These are phyloP conservation scores for Phytophthora hybrid DNA, from an alignment of 352 stramenopile species.

Conservation along the genomic window DNA sequence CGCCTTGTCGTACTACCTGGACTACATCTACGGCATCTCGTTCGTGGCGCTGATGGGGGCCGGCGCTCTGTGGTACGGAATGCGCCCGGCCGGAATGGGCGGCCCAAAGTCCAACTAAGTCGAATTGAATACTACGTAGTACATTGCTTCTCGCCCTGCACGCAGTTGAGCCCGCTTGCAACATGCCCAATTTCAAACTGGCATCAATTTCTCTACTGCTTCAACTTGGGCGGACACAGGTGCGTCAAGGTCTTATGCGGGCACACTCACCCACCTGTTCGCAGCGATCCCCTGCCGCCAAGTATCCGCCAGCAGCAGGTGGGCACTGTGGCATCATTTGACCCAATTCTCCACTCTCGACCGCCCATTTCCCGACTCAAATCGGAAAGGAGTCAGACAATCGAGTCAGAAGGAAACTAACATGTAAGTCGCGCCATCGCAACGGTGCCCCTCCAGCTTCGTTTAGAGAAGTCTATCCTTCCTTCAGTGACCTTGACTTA, in stretches of 20 bases:
- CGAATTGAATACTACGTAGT: too few relatives aligned
- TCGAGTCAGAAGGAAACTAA: constrained; percentile 30
- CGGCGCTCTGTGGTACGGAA: neutral
- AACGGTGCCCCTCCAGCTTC: neutral
- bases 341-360: neutral
- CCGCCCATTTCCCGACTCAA: neutral
- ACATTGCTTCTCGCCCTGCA: too few relatives aligned
- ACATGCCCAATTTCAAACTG: neutral
- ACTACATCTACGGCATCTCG: neutral
- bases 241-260: neutral
- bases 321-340: neutral
- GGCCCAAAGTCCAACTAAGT: neutral
- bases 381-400: constrained; percentile 14
- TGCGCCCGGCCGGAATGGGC: neutral
- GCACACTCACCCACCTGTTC: neutral
- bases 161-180: neutral
- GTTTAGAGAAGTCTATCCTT: neutral
- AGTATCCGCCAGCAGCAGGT: neutral
- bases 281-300: neutral
- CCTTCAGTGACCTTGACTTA: neutral
- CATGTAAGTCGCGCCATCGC: constrained; percentile 2
- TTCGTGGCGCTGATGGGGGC: neutral
- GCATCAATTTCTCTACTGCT: neutral
- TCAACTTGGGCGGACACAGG: neutral
- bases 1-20: neutral